Conservation (phyloP, 495 filamentous ascomycete genomes). For the Neurospora sp. region DNA sequence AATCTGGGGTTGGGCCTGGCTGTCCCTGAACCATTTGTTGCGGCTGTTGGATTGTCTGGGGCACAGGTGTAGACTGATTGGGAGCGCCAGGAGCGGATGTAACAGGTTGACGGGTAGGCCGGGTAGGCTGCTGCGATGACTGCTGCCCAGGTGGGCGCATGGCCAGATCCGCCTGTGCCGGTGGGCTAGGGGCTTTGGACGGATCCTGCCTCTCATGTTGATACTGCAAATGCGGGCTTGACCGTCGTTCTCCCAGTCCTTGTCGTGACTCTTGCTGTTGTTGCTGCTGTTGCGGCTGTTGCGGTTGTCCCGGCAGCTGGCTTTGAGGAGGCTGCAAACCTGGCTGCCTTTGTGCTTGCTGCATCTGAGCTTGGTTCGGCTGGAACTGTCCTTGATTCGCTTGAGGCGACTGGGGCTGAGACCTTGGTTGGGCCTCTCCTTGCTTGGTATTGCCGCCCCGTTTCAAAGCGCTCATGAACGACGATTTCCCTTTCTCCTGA, state of each 20-base stretch:
- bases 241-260: not conserved
- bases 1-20: not conserved
- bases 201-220: conserved; percentile 1
- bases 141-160: not conserved
- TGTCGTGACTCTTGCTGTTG: conserved; percentile 2
- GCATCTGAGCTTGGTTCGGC: conserved; percentile 5
- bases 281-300: conserved; percentile 6
- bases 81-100: not conserved
- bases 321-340: not conserved
- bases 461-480: conserved; percentile 25
- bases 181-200: not conserved
- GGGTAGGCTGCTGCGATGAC: not conserved
- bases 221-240: conserved; percentile 1
- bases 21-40: not conserved
- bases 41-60: not conserved
- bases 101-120: conserved; percentile 1
- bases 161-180: not conserved
- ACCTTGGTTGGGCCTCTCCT: conserved; percentile 1
- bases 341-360: conserved; percentile 3
- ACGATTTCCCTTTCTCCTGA: conserved; percentile 19
- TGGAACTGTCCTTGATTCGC: conserved; percentile 10
- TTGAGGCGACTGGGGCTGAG: conserved; percentile 3
- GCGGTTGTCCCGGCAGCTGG: conserved; percentile 1
- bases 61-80: not conserved
- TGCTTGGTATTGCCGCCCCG: conserved; percentile 20